These are phyloP conservation scores for Fragilaria crotonensis DNA, from an alignment of 108 stramenopile genomes.

Conservation along the genomic window DNA sequence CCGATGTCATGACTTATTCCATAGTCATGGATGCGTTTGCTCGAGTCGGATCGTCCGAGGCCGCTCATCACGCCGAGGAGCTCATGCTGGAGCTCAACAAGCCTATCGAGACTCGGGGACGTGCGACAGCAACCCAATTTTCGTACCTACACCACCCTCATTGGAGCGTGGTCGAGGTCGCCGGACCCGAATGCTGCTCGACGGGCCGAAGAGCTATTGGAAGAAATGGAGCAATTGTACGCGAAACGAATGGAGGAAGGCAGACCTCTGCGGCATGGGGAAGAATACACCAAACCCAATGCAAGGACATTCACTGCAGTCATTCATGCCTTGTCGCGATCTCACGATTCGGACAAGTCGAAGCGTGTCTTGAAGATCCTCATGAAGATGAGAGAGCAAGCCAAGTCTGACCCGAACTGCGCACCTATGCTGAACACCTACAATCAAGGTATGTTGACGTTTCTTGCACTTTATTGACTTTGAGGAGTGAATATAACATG, in stretches of 20 bases:
- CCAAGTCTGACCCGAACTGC: conserved; percentile 18
- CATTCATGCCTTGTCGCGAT: conserved; percentile 31
- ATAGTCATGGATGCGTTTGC: conserved; percentile 49
- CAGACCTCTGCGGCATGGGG: neutral
- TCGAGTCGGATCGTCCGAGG: conserved; percentile 21
- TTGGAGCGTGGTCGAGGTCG: conserved; percentile 33
- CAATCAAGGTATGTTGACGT: conserved; percentile 12
- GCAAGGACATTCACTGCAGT: conserved; percentile 40
- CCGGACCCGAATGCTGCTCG: conserved; percentile 12
- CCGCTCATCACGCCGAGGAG: conserved; percentile 27
- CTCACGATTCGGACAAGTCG: conserved; percentile 17
- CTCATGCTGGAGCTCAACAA: conserved; percentile 34
- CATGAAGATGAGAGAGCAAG: conserved; percentile 36
- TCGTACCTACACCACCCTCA: conserved; percentile 28
- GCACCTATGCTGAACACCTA: conserved; percentile 36
- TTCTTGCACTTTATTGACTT: too few species aligned
- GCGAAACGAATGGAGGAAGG: conserved; percentile 3
- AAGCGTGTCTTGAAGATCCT: conserved; percentile 37
- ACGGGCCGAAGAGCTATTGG: conserved; percentile 24
- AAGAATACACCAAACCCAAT: conserved; percentile 33
- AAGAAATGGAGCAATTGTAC: conserved; percentile 19
- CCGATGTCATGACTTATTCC: conserved; percentile 49
- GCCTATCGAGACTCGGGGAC: conserved; percentile 19
- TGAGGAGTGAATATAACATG: too few species aligned
- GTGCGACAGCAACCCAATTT: conserved; percentile 22